These are phyloP conservation scores for Musa schizocarpa DNA, from an alignment of 176 grass and related monocot genomes.

Conservation along the genomic window DNA sequence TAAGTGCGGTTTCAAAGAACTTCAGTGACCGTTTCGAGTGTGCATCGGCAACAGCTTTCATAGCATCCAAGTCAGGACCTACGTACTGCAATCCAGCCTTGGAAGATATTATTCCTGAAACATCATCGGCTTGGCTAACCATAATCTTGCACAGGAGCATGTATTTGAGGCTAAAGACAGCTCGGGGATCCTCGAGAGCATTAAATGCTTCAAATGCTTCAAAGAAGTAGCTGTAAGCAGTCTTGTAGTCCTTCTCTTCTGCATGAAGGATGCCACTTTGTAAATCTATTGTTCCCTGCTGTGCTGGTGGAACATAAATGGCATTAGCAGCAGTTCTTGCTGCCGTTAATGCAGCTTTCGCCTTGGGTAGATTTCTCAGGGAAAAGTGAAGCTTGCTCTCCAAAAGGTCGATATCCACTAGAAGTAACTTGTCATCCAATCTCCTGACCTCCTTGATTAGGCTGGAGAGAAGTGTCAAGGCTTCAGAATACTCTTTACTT, in stretches of 20 bases:
- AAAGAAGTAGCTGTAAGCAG: slow-evolving; percentile 83
- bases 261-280: slow-evolving; percentile 89
- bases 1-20: slow-evolving; percentile 66
- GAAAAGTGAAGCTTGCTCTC: slow-evolving; percentile 95
- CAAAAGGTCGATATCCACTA: slow-evolving; percentile 87
- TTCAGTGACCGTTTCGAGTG: slow-evolving; percentile 66
- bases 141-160: slow-evolving; percentile 97
- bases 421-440: slow-evolving; percentile 77
- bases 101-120: slow-evolving; percentile 57
- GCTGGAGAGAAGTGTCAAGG: slow-evolving; percentile 52
- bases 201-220: slow-evolving; percentile 79
- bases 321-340: slow-evolving; percentile 86
- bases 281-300: slow-evolving; percentile 86
- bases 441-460: slow-evolving; percentile 88
- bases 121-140: slow-evolving; percentile 90
- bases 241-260: slow-evolving; percentile 93
- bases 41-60: slow-evolving; percentile 71
- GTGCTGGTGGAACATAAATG: slow-evolving; percentile 80
- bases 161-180: slow-evolving; percentile 78
- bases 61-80: slow-evolving; percentile 85
- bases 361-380: slow-evolving; percentile 72
- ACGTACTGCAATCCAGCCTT: slow-evolving; percentile 66
- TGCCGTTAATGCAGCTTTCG: slow-evolving; percentile 77
- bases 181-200: slow-evolving; percentile 46
- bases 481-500: slow-evolving; percentile 72